Conservation (phyloP, 2,329 filamentous ascomycete genomes). For the Hymenoscyphus occultus region DNA sequence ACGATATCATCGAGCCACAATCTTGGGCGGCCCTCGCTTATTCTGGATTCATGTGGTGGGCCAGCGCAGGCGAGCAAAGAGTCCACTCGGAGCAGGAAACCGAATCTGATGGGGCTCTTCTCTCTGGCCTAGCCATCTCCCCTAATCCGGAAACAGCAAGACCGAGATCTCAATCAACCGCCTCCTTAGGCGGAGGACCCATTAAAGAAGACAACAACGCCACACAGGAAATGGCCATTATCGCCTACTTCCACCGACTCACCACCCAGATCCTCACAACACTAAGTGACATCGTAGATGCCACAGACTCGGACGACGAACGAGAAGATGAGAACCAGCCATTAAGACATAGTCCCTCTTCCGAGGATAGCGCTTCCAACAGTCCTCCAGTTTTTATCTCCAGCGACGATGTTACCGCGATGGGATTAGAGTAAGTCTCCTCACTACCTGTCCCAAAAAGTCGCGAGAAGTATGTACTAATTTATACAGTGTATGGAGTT, state of each 20-base stretch:
- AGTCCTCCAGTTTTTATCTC: slow-evolving; percentile 50
- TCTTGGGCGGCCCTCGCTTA: slow-evolving; percentile 76
- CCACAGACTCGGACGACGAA: slow-evolving; percentile 37
- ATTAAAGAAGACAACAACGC: slow-evolving; percentile 37
- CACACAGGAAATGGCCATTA: slow-evolving; percentile 64
- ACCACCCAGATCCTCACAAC: slow-evolving; percentile 63
- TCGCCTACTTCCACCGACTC: slow-evolving; percentile 78
- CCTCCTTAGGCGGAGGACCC: slow-evolving; percentile 21
- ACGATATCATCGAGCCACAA: slow-evolving; percentile 58
- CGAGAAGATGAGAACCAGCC: slow-evolving; percentile 35
- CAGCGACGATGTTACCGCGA: slow-evolving; percentile 62
- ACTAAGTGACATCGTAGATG: slow-evolving; percentile 59
- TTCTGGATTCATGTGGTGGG: slow-evolving; percentile 87
- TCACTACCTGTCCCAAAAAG: neutral
- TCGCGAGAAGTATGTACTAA: neutral
- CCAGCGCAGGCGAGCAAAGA: slow-evolving; percentile 72
- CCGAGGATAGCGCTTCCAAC: slow-evolving; percentile 35
- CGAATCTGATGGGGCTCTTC: slow-evolving; percentile 52
- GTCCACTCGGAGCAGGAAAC: slow-evolving; percentile 60
- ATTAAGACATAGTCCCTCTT: slow-evolving; percentile 57
- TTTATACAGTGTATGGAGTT: slow-evolving; percentile 58
- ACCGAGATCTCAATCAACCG: slow-evolving; percentile 41
- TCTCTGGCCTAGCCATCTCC: slow-evolving; percentile 49
- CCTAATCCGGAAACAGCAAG: slow-evolving; percentile 25
- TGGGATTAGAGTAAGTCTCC: slow-evolving; percentile 62